Evolutionary conservation across 257 asterid genomes (phyloP).

Genomic region (Gardenia jasminoides): DNA sequence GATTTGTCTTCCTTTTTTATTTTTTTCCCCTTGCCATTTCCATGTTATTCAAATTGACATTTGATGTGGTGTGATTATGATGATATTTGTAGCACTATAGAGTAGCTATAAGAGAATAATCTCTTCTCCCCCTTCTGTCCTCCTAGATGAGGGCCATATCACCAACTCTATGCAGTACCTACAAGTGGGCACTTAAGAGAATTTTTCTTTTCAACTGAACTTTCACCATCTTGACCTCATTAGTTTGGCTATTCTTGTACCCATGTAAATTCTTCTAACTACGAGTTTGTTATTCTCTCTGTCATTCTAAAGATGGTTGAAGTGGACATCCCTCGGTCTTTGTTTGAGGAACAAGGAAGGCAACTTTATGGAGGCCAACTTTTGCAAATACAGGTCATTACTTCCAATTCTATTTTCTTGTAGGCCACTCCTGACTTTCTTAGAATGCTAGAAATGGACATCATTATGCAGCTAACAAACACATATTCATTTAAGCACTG

Average conservation of each 20-base stretch:
- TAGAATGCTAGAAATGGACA: background rate
- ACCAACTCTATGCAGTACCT: background rate
- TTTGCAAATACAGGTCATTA: constrained; percentile 78
- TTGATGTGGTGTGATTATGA: background rate
- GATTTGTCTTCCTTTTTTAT: background rate
- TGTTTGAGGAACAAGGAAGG: constrained; percentile 95
- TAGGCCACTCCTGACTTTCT: background rate
- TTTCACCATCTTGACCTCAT: background rate
- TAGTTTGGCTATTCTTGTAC: background rate
- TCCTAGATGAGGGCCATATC: background rate
- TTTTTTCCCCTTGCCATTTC: background rate
- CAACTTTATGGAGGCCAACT: constrained; percentile 95
- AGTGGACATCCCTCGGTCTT: constrained; percentile 83
- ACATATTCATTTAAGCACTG: constrained; percentile 15
- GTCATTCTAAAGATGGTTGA: constrained; percentile 62
- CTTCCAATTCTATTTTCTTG: constrained; percentile 3
- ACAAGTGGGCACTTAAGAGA: background rate
- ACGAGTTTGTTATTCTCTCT: constrained; percentile 10
- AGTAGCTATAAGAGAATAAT: background rate
- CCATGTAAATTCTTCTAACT: background rate
- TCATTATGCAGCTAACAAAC: background rate
- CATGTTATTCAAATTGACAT: background rate
- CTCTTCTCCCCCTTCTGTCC: no score
- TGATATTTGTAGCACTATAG: background rate
- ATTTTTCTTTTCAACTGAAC: no score